Conservation (phyloP, 106 monocot genomes). For the Apostasia ramifera region DNA sequence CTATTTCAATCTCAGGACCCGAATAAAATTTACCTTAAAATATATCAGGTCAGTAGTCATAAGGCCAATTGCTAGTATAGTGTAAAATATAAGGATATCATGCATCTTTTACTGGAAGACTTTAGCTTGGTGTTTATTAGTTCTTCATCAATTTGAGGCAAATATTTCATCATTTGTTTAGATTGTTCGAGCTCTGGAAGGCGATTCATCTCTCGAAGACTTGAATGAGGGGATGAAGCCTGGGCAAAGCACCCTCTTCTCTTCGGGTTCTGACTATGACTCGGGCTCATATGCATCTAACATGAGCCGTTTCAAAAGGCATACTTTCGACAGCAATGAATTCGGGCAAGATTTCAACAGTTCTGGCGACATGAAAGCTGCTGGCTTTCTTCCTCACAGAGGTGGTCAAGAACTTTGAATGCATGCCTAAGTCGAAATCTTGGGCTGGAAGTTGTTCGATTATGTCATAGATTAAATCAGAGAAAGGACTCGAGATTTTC, state of each 20-base stretch:
- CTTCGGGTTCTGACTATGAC: conserved; percentile 50
- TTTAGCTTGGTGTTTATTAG: background rate
- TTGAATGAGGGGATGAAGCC: conserved; percentile 48
- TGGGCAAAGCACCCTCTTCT: conserved; percentile 34
- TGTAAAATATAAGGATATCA: background rate
- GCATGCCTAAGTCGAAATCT: background rate
- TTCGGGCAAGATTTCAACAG: conserved; percentile 41
- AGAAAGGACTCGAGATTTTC: background rate
- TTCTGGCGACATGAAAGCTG: conserved; percentile 2
- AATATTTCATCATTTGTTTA: conserved; percentile 6
- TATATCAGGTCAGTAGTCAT: too few species aligned
- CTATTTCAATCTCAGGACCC: too few species aligned
- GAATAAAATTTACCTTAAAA: too few species aligned
- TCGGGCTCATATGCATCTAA: conserved; percentile 38
- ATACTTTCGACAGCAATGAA: conserved; percentile 34
- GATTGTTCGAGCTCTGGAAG: conserved; percentile 65
- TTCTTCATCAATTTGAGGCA: conserved; percentile 1
- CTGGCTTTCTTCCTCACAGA: background rate
- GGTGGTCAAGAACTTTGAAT: background rate
- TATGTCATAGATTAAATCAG: background rate
- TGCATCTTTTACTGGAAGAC: background rate
- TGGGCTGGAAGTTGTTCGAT: conserved; percentile 1
- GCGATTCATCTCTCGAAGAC: conserved; percentile 61
- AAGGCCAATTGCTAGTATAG: too few species aligned
- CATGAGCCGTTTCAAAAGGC: conserved; percentile 40